Conservation (phyloP, 106 monocot species). For the Dioscorea dumetorum region DNA sequence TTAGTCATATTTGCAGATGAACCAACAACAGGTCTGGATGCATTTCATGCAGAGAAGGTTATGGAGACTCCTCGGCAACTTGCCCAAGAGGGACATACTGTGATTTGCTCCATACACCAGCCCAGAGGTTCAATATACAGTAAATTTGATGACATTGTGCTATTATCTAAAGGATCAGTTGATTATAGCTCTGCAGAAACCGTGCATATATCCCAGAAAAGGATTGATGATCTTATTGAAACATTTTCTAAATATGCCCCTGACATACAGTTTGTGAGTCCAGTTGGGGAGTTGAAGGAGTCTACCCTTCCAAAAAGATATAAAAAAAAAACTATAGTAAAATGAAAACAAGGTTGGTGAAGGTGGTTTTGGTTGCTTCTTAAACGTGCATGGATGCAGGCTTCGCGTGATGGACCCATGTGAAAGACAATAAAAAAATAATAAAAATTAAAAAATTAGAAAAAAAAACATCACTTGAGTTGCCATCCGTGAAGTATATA, state of each 20-base stretch:
- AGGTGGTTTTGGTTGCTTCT: conserved; percentile 85
- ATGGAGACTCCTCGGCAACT: conserved; percentile 94
- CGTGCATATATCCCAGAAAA: conserved; percentile 56
- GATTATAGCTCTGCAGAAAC: conserved; percentile 85
- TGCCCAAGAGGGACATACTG: conserved; percentile 90
- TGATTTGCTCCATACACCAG: conserved; percentile 97
- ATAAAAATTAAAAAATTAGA: no score
- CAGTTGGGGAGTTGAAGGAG: conserved; percentile 17
- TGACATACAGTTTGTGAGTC: conserved; percentile 25
- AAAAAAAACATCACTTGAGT: no score
- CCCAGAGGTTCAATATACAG: conserved; percentile 91
- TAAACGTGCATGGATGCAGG: conserved; percentile 98
- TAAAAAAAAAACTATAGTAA: conserved; percentile 34
- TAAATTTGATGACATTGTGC: conserved; percentile 92
- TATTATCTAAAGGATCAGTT: conserved; percentile 79
- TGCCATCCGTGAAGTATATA: no score
- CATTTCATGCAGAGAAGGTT: conserved; percentile 95
- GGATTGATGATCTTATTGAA: conserved; percentile 77
- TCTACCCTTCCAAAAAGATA: conserved; percentile 19
- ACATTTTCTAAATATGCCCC: conserved; percentile 44
- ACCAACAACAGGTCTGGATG: conserved; percentile 97
- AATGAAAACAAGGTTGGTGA: conserved; percentile 70
- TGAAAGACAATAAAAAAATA: no score
- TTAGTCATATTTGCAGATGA: conserved; percentile 97
- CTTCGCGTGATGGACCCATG: no score